phyloP scores from a whole-genome alignment of 2,329 filamentous ascomycete genomes.

The Periglandula ipomoeae region DNA sequence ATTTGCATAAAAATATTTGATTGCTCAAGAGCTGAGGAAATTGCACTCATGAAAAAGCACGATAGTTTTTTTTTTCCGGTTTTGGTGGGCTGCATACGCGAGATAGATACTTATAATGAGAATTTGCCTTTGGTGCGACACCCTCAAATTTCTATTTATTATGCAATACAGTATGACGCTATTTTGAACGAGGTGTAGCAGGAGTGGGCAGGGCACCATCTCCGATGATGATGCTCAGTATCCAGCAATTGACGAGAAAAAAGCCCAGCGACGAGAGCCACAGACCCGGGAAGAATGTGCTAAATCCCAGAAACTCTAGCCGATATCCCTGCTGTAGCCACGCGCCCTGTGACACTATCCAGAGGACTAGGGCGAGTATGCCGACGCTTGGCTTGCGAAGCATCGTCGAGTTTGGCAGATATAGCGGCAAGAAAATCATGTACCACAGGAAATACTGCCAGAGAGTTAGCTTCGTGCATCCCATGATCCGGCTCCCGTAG shows the following conservation, averaged over 20 bases:
- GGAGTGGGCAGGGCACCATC: constrained; percentile 39
- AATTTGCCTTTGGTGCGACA: constrained; percentile 3
- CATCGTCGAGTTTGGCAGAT: constrained; percentile 73
- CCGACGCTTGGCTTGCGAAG: constrained; percentile 53
- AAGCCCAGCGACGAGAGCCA: constrained; percentile 70
- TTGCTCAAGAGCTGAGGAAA: not conserved
- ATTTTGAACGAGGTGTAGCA: constrained; percentile 16
- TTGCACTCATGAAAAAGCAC: not conserved
- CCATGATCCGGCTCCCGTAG: no score
- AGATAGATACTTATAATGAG: constrained; percentile 13
- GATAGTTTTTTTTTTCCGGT: not conserved
- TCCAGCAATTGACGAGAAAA: constrained; percentile 80
- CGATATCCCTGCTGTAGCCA: constrained; percentile 70
- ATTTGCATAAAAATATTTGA: constrained; percentile 3
- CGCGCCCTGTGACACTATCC: constrained; percentile 65
- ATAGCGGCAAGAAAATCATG: constrained; percentile 83
- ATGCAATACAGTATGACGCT: constrained; percentile 8
- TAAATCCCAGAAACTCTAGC: constrained; percentile 71
- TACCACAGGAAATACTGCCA: constrained; percentile 96
- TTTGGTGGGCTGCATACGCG: constrained; percentile 6
- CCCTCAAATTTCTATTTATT: constrained; percentile 9
- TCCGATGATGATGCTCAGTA: constrained; percentile 67
- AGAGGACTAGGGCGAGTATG: constrained; percentile 54
- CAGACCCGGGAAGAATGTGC: constrained; percentile 78
- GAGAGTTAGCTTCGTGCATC: not conserved